Percentiles rank a stretch among this genome's conserved stretches.
Evolutionary conservation across 495 filamentous ascomycete species (phyloP).

Genomic region (Penicillium fimorum): DNA sequence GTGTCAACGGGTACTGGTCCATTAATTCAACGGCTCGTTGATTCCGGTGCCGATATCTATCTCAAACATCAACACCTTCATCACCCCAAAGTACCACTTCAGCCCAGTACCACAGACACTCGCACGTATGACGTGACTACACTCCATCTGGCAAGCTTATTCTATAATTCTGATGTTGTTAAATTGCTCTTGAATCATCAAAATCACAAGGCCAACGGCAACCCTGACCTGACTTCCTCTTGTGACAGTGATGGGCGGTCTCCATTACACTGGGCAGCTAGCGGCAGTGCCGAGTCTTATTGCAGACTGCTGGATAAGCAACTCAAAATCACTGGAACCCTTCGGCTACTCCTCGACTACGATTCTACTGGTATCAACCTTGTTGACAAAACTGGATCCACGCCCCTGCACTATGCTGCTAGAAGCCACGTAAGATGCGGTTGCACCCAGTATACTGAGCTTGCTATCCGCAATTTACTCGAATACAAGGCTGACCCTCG

Average conservation of each 20-base stretch:
- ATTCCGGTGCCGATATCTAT: conserved; percentile 6
- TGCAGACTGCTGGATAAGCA: conserved; percentile 10
- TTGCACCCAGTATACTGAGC: conserved; percentile 6
- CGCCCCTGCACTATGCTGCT: conserved; percentile 7
- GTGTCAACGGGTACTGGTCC: neutral
- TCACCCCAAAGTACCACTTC: neutral
- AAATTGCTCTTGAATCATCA: conserved; percentile 4
- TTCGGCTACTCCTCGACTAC: conserved; percentile 10
- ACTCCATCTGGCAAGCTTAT: conserved; percentile 4
- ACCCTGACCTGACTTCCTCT: neutral
- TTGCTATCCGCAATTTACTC: conserved; percentile 8
- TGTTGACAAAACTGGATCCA: conserved; percentile 9
- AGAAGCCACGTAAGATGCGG: conserved; percentile 3
- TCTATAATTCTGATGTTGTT: conserved; percentile 3
- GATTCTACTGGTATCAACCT: conserved; percentile 12
- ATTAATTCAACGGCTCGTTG: conserved; percentile 7
- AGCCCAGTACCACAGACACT: neutral
- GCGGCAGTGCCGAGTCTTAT: neutral
- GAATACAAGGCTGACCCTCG: conserved; percentile 14
- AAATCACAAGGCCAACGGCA: neutral
- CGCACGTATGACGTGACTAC: neutral
- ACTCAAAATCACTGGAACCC: conserved; percentile 4
- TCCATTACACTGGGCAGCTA: conserved; percentile 18
- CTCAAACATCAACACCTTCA: conserved; percentile 4
- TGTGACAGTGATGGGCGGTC: conserved; percentile 15